Percentiles rank a stretch among this genome's conserved stretches.
These are phyloP conservation scores for Bruguiera gymnorhiza DNA, from an alignment of 345 rosid genomes.

Conservation along the genomic window DNA sequence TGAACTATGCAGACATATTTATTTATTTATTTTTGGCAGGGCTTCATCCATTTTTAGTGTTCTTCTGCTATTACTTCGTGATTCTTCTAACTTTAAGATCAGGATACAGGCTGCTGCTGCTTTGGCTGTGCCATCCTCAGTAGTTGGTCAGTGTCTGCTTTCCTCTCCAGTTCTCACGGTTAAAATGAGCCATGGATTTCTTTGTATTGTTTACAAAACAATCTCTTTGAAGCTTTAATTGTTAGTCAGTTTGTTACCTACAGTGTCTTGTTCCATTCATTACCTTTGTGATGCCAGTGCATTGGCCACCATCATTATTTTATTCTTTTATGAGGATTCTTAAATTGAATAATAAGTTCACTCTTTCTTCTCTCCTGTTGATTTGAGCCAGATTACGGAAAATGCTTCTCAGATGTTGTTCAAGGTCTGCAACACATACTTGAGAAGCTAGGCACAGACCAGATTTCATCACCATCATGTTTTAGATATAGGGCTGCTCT, in stretches of 20 bases:
- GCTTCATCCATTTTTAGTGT: slow-evolving; percentile 84
- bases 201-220: slow-evolving; percentile 5
- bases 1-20: too few relatives aligned
- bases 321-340: neutral
- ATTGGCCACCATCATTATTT: neutral
- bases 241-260: neutral
- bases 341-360: neutral
- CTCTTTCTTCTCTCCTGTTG: slow-evolving; percentile 4
- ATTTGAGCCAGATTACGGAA: slow-evolving; percentile 65
- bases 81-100: slow-evolving; percentile 90
- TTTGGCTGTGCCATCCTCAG: slow-evolving; percentile 72
- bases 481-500: slow-evolving; percentile 77
- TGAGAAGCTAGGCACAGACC: slow-evolving; percentile 65
- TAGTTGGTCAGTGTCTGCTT: slow-evolving; percentile 43
- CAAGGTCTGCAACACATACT: slow-evolving; percentile 73
- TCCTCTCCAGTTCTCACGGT: slow-evolving; percentile 8
- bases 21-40: slow-evolving; percentile 44
- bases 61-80: slow-evolving; percentile 72
- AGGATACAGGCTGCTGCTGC: slow-evolving; percentile 98
- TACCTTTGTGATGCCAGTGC: neutral
- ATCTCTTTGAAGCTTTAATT: neutral
- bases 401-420: slow-evolving; percentile 79
- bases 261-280: neutral
- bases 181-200: slow-evolving; percentile 3
- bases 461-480: slow-evolving; percentile 57